Evolutionary conservation across 75 land plant species (phyloP), one percentile per base, ranked within the genome.

Genomic region (Isoetes taiwanensis): DNA sequence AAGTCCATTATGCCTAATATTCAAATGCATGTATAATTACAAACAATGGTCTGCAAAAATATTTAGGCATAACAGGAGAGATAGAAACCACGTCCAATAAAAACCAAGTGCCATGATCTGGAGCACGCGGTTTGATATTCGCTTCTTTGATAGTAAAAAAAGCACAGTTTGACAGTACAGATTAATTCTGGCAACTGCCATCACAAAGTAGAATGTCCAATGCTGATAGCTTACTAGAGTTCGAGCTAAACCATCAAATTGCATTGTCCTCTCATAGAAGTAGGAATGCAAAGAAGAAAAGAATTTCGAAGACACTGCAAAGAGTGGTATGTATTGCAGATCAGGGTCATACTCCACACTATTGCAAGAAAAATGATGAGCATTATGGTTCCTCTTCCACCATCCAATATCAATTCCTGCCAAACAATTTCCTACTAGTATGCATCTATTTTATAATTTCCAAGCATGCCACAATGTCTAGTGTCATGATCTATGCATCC

Each of bases 331-430:
- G 19, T 46, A 46, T n/a, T 46, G 50, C 12, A 46, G n/a, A 46
- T 46, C 50, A 19, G 50, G 50, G 16, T 46, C 50, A 19, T 46
- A 46, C 50, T 46, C 50, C 12, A 46, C 12, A 46, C n/a, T 46
- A 23, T 46, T 46, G 50, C 50, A 46, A n/a, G 50, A 46, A 23
- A 8, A 46, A 23, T 46, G 50, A n/a, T 46, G 50, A 6, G 50
- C 50, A n/a, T 46, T 46, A 23, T 46, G 50, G 50, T 46, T 46
- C 12, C 50, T 5, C 16, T 6, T 5, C 50, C 50, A 46, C 50
- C 50, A 46, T n/a, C 5, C 8, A 23, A 46, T 19, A 19, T 23
- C 50, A 8, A 46, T 46, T 4, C 50, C 50, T n/a, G 50, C 16
- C 12, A 46, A 4, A 19, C 8, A 6, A 23, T 46, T 46, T 16